Base-by-base conservation (phyloP, 257 asterid species). In the Petrea volubilis region DNA sequence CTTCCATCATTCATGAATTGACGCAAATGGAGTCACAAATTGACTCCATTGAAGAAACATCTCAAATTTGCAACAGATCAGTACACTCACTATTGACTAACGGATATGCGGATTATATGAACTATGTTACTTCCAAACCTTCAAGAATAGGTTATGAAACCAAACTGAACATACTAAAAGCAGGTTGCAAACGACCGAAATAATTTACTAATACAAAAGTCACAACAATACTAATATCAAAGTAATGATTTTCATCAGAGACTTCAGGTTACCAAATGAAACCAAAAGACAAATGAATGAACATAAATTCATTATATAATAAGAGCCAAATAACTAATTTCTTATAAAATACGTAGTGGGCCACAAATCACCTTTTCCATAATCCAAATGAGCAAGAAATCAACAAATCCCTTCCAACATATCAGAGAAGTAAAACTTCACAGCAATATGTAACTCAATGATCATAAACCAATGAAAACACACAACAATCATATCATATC, bases 321-420 rank as follows among this genome's bases (percentile, higher is more conserved):
- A 18, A 24, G 15, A 7, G 67, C 29, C 46, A 60, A 65, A 64
- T 38, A 10, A 29, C 31, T 21, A 18, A 28, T 47, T 25, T 29
- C 29, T 21, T 4, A 31, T n/a, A 50, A 34, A 7, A 18, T 31
- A 20, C 23, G 4, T 28, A 29, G 27, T 28, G 49, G 29, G 62
- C 38, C 63, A 58, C 7, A 34, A 14, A 8, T 53, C 14, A 49
- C 28, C 18, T 20, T 56, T 25, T 0, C n/a, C 61, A 50, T 3
- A 40, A 68, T 46, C 66, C 46, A 60, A 52, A 61, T 18, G 31
- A 53, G 34, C 31, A 34, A 73, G 6, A 60, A 40, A 24, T 33
- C 17, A 46, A 44, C 44, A 13, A 57, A n/a, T 15, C 34, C 29
- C 20, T 33, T 43, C 73, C 56, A 23, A 59, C 59, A 49, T 31